These are phyloP conservation scores for Betula pendula DNA, from an alignment of 306 rosid species.

Conservation along the genomic window DNA sequence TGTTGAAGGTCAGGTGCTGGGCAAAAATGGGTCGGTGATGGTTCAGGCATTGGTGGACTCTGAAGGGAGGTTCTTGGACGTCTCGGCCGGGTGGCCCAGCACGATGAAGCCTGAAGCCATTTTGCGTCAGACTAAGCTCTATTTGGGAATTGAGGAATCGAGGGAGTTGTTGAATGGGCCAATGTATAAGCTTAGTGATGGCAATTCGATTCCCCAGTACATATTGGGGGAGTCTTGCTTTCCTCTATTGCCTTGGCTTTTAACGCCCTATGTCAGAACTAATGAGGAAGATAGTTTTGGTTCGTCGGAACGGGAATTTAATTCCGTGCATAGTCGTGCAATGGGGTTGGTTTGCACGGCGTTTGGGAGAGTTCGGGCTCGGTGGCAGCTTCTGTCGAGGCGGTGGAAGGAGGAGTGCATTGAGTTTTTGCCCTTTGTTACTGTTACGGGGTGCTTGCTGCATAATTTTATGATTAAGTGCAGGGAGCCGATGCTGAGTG, in stretches of 20 bases:
- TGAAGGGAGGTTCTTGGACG: constrained; percentile 71
- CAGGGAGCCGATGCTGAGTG: constrained; percentile 43
- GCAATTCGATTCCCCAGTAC: constrained; percentile 61
- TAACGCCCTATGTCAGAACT: constrained; percentile 61
- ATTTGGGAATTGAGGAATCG: constrained; percentile 53
- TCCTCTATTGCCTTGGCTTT: constrained; percentile 79
- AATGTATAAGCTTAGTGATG: constrained; percentile 48
- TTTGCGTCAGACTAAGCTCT: constrained; percentile 69
- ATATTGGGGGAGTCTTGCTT: constrained; percentile 72
- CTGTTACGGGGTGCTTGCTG: constrained; percentile 70
- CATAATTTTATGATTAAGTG: constrained; percentile 76
- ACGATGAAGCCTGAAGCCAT: constrained; percentile 54
- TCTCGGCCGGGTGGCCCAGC: constrained; percentile 89
- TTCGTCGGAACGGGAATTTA: constrained; percentile 50
- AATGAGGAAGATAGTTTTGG: constrained; percentile 59
- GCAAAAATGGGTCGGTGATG: constrained; percentile 43
- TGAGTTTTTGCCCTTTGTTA: constrained; percentile 67
- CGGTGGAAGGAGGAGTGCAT: constrained; percentile 67
- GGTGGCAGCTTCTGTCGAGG: constrained; percentile 69
- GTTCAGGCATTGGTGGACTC: constrained; percentile 83
- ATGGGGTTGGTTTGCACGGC: constrained; percentile 57
- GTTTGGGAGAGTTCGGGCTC: constrained; percentile 44
- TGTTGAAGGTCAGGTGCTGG: constrained; percentile 37
- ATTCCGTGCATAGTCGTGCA: constrained; percentile 50
- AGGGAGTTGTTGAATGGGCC: constrained; percentile 61